Base-by-base conservation (phyloP, 2,329 filamentous ascomycete genomes). In the Metarhizium humberi region DNA sequence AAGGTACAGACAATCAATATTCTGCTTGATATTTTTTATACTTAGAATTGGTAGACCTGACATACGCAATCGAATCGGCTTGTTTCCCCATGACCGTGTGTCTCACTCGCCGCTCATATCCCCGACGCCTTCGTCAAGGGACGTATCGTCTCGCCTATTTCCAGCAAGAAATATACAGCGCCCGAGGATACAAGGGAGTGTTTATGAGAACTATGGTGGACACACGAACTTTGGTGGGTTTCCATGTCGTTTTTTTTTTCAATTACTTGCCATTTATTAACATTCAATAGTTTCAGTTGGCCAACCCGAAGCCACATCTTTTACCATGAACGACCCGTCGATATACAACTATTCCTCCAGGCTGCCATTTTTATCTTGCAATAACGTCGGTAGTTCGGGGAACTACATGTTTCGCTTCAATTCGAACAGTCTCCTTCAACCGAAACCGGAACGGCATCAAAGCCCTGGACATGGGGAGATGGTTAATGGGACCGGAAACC, bases 51-150 rank as follows among this genome's bases (percentile, higher is more conserved):
- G 2, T 30, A 70, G 68, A 55, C 71, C 67, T 55, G 65, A 67
- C 60, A 60, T 64, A 56, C 68, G 65, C 50, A 64, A 64, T 29
- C 66, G 64, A 58, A 64, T 71, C 20, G 66, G 62, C 18, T 61
- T 74, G 38, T 70, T 71, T 20, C 63, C 67, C 4, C 64, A 75
- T 18, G 69, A 69, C 45, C 61, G 72, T 16, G 64, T 67, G 40
- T 66, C 72, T 10, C 71, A 73, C 51, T 67, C 73, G 16, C 74
- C 71, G 56, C 59, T 73, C 36, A 62, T 63, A 45, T 71, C 70
- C n/a, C 70, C 70, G 5, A 69, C 69, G 8, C 69, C 66, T 13
- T 58, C 62, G 8, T 59, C 64, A 1, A 63, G 65, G 58, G 66
- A 69, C 40, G 42, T 67, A 6, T 60, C 64, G 25, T 47, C 62